Evolutionary conservation across 2,329 filamentous ascomycete genomes (phyloP).

Genomic region (Fusarium pseudonygamai): DNA sequence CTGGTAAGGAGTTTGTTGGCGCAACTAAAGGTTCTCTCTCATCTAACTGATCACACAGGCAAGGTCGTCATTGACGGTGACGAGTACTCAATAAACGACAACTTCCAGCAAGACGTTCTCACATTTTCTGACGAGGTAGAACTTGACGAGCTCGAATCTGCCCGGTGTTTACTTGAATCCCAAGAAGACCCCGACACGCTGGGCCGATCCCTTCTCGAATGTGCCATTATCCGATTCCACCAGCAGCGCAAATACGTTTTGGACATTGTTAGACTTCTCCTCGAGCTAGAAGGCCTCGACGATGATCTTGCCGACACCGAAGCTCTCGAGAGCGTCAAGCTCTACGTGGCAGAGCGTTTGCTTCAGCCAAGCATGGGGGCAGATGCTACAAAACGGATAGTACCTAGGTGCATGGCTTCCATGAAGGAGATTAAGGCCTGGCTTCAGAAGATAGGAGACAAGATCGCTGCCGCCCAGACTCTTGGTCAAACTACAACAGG

Average conservation of each 20-base stretch:
- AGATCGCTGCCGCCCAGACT: conserved; percentile 77
- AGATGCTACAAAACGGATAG: conserved; percentile 65
- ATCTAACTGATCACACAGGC: conserved; percentile 60
- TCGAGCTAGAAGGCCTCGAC: conserved; percentile 69
- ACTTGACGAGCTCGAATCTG: conserved; percentile 88
- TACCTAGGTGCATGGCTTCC: conserved; percentile 77
- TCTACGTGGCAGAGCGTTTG: conserved; percentile 48
- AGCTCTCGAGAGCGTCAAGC: conserved; percentile 46
- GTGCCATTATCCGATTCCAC: conserved; percentile 88
- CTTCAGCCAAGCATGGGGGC: conserved; percentile 47
- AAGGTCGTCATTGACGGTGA: conserved; percentile 77
- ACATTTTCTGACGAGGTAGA: conserved; percentile 88
- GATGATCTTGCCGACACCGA: conserved; percentile 61
- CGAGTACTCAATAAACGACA: conserved; percentile 83
- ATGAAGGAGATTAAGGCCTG: conserved; percentile 82
- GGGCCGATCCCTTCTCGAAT: conserved; percentile 78
- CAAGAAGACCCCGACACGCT: conserved; percentile 74
- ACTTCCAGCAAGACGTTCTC: conserved; percentile 85
- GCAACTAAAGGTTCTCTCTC: not conserved
- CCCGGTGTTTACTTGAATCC: conserved; percentile 77
- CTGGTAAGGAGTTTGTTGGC: conserved; percentile 59
- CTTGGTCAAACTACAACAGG: conserved; percentile 67
- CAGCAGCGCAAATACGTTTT: conserved; percentile 84
- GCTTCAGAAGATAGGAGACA: conserved; percentile 80
- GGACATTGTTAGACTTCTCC: conserved; percentile 82